Evolutionary conservation across 345 rosid species (phyloP), one percentile per base, ranked within the genome.

Genomic region (Salix dunnii): DNA sequence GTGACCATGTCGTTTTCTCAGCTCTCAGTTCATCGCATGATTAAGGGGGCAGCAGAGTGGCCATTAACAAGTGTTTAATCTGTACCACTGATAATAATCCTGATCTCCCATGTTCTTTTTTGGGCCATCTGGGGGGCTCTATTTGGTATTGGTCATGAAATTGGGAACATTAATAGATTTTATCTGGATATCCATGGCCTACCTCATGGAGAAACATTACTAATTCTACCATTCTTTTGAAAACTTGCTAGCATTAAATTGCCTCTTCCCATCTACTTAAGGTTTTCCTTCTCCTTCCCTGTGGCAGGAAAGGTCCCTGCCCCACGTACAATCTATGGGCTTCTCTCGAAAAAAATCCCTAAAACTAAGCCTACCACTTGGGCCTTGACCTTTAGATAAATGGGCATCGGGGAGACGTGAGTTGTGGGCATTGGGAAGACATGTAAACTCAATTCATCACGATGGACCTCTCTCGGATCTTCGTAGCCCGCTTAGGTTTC

Each of bases 101-200:
- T 46, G 17, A n/a, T 23, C 62, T 55, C n/a, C 1, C 63, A 58
- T 3, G 60, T 4, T 30, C n/a, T 49, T 63, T 49, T 70, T 49
- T 49, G 5, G 67, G 33, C 42, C 21, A 53, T 68, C 63, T 68
- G 71, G 81, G 60, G 67, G 76, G 4, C 72, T 80, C 74, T 49
- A 10, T 2, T 76, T 84, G 21, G 55, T 55, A 46, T 72, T 79
- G 83, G 75, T 78, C 25, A 13, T 63, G 17, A 25, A 64, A 25
- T 28, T n/a, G 63, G 74, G 31, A 70, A 61, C 82, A 70, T 46
- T 3, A 9, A 35, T 25, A 49, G 85, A 85, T 78, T 78, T 82
- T 30, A 12, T 33, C 31, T 48, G 60, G 84, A 82, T 82, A 48
- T 62, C 4, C 36, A 18, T 76, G 78, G 60, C 81, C 83, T 77